Base-by-base conservation (phyloP, 129 eudicot species). In the Chrysanthemum seticuspe region DNA sequence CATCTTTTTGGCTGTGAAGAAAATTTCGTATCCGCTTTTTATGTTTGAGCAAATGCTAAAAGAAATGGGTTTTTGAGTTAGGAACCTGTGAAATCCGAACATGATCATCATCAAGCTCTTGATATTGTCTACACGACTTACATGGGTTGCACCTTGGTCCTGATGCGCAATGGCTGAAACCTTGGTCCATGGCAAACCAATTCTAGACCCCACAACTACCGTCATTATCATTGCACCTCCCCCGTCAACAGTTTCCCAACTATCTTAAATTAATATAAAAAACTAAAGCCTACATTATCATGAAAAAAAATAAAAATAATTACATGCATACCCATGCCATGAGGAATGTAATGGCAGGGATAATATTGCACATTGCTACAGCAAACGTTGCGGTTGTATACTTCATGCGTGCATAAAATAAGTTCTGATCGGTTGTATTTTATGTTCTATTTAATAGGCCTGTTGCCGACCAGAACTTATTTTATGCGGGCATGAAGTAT, bases 141-240 rank as follows among this genome's bases (percentile, higher is more conserved):
- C 67, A 10, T 70, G 70, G 34, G 69, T 13, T 27, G 84, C 49
- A 21, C 77, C 13, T 57, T 80, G 76, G 10, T 70, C 55, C 12
- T 70, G 68, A 10, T 68, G 67, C 6, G 40, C 29, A 40, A 51
- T 67, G 57, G 63, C 11, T 54, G 80, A 53, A 21, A 62, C 80
- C 74, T 80, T 80, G 54, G 77, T 80, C 93, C 90, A 81, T 29
- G 89, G 95, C 68, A 84, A 70, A 9, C 59, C 72, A 13, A 89
- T 74, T 16, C 76, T 71, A 14, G 89, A 83, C 11, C 96, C 96
- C n/a, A 36, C 80, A 19, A 86, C 67, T 9, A 89, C 63, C 1
- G 92, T 89, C 89, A 89, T 89, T 51, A 86, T 86, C 96, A 89
- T 86, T 10, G 92, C 96, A 10, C 96, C 96, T 13, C 88, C 92